Evolutionary conservation across 2,329 filamentous ascomycete species (phyloP), one percentile per base, ranked within the genome.

Genomic region (Aureobasidium sp.): DNA sequence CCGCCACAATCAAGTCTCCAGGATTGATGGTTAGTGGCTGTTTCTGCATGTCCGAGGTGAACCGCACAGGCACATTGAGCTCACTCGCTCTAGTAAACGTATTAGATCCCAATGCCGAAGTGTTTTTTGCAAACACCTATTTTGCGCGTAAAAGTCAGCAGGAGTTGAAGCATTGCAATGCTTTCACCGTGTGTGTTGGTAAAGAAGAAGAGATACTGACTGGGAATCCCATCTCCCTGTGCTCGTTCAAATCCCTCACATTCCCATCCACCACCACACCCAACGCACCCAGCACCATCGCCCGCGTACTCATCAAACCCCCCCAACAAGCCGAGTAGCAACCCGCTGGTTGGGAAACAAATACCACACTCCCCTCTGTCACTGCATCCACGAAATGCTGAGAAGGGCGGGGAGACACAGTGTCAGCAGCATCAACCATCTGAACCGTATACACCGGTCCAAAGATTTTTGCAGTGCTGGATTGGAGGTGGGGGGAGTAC

Each of bases 201-300:
- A 9, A 19, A 27, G 10, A 38, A 25, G 21, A 13, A 21, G 6
- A 35, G 21, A 33, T 2, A 47, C 50, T 40, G 27, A 64, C 63
- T 3, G 66, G 63, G n/a, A 65, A 58, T 1, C 37, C 49, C 53
- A 65, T 55, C 13, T 63, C 65, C 23, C 61, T 61, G 37, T 61
- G 57, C 61, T 74, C 73, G 23, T 69, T 61, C 5, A 75, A 60
- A 61, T 74, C 72, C 15, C 73, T 64, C 62, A 75, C 72, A 11
- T 68, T 68, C 7, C 74, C 74, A 64, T 76, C 73, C 49, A 76
- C 68, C 6, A 76, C 68, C 4, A 73, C 71, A 17, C 73, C 74
- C 4, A 67, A 67, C 3, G 73, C 73, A 5, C 72, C 73, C 1
- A 70, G 62, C 19, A 66, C 64, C 61, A 72, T 67, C 0, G 72